Conservation (phyloP, 2,329 filamentous ascomycete species). For the Fusarium duplospermum region DNA sequence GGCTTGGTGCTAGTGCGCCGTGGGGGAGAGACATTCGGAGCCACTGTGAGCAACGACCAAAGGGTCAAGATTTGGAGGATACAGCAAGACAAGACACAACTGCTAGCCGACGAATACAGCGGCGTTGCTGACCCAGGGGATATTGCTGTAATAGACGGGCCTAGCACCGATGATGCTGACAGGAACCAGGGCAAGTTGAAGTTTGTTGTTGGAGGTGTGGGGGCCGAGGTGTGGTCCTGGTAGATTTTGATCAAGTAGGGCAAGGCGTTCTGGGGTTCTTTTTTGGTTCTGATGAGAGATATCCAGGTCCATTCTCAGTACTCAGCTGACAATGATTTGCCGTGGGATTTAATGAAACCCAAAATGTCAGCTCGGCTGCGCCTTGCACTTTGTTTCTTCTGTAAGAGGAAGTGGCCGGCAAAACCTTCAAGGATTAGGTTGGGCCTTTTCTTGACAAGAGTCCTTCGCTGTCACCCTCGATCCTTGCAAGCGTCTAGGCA, state of each 20-base stretch:
- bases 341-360: neutral
- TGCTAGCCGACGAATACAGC: constrained; percentile 65
- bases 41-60: constrained; percentile 71
- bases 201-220: constrained; percentile 40
- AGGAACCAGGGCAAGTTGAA: constrained; percentile 4
- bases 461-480: neutral
- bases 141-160: constrained; percentile 43
- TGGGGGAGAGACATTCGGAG: constrained; percentile 44
- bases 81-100: constrained; percentile 45
- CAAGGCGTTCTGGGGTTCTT: constrained; percentile 1
- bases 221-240: constrained; percentile 41
- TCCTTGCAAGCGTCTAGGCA: constrained; percentile 6
- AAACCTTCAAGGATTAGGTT: neutral
- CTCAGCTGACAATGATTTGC: neutral
- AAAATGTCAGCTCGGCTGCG: neutral
- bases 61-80: constrained; percentile 66
- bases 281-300: constrained; percentile 9
- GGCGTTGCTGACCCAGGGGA: constrained; percentile 69
- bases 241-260: constrained; percentile 1
- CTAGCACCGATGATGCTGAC: neutral
- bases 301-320: neutral
- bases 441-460: neutral
- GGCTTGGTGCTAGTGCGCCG: constrained; percentile 57
- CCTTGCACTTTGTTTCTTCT: constrained; percentile 1
- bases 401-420: constrained; percentile 3